Conservation (phyloP, 192 early-diverging fungal genomes). For the Piromyces sp. region DNA sequence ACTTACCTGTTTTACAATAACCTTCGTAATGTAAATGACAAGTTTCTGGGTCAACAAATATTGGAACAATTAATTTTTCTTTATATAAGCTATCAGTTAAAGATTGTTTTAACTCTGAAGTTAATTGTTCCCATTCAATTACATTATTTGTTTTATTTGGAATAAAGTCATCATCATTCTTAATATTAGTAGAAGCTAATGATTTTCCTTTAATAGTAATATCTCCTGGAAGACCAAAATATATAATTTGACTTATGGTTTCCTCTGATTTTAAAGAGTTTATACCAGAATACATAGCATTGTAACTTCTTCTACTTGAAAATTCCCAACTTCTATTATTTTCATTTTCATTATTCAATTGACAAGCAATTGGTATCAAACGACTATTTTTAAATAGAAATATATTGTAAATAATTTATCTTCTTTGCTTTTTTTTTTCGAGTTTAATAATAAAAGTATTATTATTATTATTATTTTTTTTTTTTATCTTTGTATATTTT, state of each 20-base stretch:
- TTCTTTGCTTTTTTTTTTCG: too few species aligned
- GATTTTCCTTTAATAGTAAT: background rate
- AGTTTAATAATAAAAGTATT: too few species aligned
- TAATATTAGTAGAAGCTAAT: background rate
- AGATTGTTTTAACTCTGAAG: conserved; percentile 30
- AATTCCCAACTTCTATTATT: background rate
- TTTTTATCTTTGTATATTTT: too few species aligned
- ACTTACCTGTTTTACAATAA: conserved; percentile 76
- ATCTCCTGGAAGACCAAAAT: conserved; percentile 25
- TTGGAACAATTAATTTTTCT: conserved; percentile 46
- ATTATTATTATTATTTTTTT: too few species aligned
- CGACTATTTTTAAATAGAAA: background rate
- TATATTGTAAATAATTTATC: too few species aligned
- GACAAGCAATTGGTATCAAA: background rate
- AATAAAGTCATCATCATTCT: conserved; percentile 1
- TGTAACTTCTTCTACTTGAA: background rate
- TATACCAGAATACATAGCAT: conserved; percentile 72
- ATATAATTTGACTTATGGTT: conserved; percentile 57
- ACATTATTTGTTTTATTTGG: conserved; percentile 35
- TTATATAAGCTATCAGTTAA: conserved; percentile 21
- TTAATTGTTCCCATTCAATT: conserved; percentile 27
- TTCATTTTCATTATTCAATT: background rate
- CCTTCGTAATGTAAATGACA: conserved; percentile 83
- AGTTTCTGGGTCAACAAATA: conserved; percentile 53
- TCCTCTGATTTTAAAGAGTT: conserved; percentile 35